Evolutionary conservation across 2,329 filamentous ascomycete genomes (phyloP).

Genomic region (Aureobasidium uvarum): DNA sequence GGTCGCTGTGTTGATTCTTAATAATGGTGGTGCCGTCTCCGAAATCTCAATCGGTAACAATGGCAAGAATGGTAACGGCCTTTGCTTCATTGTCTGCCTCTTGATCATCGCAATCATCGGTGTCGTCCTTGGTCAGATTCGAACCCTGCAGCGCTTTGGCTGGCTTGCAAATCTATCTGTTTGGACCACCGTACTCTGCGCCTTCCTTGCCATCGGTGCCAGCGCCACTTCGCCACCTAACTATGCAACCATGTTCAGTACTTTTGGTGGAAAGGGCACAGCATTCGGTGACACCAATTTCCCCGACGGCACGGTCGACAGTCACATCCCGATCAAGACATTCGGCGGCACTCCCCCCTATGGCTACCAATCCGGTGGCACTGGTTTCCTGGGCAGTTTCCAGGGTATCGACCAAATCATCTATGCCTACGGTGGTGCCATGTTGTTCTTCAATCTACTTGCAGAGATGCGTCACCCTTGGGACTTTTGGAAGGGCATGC

Average conservation of each 20-base stretch:
- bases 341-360: constrained; percentile 42
- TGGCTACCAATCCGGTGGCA: constrained; percentile 34
- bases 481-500: constrained; percentile 52
- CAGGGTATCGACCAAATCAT: constrained; percentile 54
- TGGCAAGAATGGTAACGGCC: constrained; percentile 13
- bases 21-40: constrained; percentile 53
- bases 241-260: constrained; percentile 38
- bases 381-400: constrained; percentile 47
- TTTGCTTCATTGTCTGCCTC: constrained; percentile 29
- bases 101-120: constrained; percentile 52
- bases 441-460: constrained; percentile 60
- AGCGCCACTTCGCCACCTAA: constrained; percentile 53
- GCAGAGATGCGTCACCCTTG: constrained; percentile 52
- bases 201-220: constrained; percentile 53
- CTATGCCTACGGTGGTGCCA: constrained; percentile 57
- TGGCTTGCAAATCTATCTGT: constrained; percentile 58
- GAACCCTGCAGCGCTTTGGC: constrained; percentile 55
- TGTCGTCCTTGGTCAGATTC: constrained; percentile 56
- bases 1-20: constrained; percentile 54
- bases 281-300: constrained; percentile 25
- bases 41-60: constrained; percentile 45
- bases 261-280: constrained; percentile 16
- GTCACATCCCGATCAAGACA: constrained; percentile 39
- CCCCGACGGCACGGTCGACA: constrained; percentile 21
- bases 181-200: constrained; percentile 55